phyloP scores from a whole-genome alignment of 495 filamentous ascomycete genomes.

The Trichocladium antarcticum region DNA sequence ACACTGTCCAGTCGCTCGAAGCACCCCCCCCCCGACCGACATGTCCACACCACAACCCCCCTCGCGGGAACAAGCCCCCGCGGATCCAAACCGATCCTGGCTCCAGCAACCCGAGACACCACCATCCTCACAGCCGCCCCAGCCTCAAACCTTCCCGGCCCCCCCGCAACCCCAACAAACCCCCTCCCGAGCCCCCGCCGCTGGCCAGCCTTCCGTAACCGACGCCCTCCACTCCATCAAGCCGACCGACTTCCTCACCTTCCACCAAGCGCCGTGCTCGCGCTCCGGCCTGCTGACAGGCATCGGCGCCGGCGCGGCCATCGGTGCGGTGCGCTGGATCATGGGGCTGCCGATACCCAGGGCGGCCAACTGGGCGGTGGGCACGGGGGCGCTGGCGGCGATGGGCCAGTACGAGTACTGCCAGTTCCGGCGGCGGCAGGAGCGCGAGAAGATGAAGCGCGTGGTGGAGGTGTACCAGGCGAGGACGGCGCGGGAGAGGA shows the following conservation, averaged over 20 bases:
- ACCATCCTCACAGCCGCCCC: not conserved
- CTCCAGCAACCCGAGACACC: not conserved
- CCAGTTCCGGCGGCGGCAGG: slow-evolving; percentile 54
- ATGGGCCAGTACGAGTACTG: slow-evolving; percentile 70
- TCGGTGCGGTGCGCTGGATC: slow-evolving; percentile 61
- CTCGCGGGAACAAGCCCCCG: not conserved
- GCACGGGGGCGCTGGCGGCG: slow-evolving; percentile 53
- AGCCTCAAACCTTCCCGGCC: not conserved
- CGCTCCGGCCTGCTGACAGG: slow-evolving; percentile 72
- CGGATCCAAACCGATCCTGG: slow-evolving; percentile 10
- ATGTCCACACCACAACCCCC: slow-evolving; percentile 9
- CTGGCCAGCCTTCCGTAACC: slow-evolving; percentile 37
- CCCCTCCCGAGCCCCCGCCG: not conserved
- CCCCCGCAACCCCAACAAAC: not conserved
- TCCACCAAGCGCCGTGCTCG: slow-evolving; percentile 74
- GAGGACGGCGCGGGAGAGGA: slow-evolving; percentile 45
- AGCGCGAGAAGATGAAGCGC: slow-evolving; percentile 66
- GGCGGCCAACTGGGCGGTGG: slow-evolving; percentile 77
- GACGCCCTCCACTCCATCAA: slow-evolving; percentile 59
- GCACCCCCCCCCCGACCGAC: not conserved
- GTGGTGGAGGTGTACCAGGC: slow-evolving; percentile 70
- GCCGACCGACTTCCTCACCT: slow-evolving; percentile 54
- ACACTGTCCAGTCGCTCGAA: not conserved
- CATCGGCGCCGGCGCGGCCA: slow-evolving; percentile 62
- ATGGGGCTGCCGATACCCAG: slow-evolving; percentile 45